A percentile compares a stretch with the other conserved stretches of the same genome.
phyloP scores from a whole-genome alignment of 805 yeast species.

The Isabelozyma heimii region DNA sequence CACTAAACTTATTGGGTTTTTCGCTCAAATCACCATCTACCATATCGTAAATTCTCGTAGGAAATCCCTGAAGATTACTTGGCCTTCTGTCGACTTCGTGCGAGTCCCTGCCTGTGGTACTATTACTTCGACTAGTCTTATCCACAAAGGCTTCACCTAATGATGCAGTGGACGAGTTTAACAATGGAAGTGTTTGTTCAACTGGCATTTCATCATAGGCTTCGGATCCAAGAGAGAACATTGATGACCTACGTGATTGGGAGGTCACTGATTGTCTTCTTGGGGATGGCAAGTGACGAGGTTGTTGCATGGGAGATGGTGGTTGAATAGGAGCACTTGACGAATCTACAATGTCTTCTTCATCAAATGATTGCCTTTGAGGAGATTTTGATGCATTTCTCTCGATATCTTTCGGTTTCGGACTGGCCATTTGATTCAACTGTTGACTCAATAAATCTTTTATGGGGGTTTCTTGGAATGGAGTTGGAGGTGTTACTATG shows the following conservation, averaged over 20 bases:
- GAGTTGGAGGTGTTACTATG: slow-evolving; percentile 5
- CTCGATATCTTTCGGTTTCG: not conserved
- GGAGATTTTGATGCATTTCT: not conserved
- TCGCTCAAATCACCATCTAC: slow-evolving; percentile 25
- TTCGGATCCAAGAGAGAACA: slow-evolving; percentile 14
- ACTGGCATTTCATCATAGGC: slow-evolving; percentile 13
- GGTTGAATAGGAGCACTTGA: not conserved
- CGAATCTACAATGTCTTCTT: slow-evolving; percentile 2
- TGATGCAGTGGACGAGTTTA: slow-evolving; percentile 23
- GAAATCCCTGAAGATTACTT: slow-evolving; percentile 10
- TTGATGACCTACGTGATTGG: slow-evolving; percentile 17
- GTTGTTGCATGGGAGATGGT: not conserved
- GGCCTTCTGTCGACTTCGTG: slow-evolving; percentile 16
- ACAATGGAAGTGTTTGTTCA: slow-evolving; percentile 31
- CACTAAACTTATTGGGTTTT: slow-evolving; percentile 12
- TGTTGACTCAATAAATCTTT: slow-evolving; percentile 13
- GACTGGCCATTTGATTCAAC: slow-evolving; percentile 1
- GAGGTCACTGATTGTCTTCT: slow-evolving; percentile 3
- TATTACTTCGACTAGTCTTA: slow-evolving; percentile 1
- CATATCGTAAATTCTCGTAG: slow-evolving; percentile 19
- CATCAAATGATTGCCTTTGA: not conserved
- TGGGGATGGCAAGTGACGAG: not conserved
- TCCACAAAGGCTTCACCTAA: slow-evolving; percentile 1
- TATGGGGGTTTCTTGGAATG: slow-evolving; percentile 9
- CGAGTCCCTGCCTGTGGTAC: slow-evolving; percentile 2